Base-by-base conservation (phyloP, 1,139 yeast genomes). In the Geotrichum australiense region DNA sequence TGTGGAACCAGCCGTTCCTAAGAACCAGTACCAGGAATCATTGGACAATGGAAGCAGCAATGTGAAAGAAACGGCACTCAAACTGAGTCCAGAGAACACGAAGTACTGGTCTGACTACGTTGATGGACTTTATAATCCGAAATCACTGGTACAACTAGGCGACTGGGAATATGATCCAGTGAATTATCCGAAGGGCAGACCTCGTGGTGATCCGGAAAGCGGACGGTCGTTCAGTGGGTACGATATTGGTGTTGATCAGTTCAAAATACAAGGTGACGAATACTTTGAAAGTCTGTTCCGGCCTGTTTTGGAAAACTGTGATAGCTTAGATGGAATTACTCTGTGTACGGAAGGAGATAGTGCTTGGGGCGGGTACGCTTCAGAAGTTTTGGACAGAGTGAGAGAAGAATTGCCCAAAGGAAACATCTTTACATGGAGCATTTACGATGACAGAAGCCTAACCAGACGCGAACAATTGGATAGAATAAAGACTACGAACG, bases 291-390 rank as follows among this genome's bases (percentile, higher is more conserved):
- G 72, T 5, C 64, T 66, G 7, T 74, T 89, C 46, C 67, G 96
- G 41, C 66, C 68, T 3, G 63, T 73, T 36, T 57, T 91, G n/a
- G 98, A 91, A 55, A 74, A 76, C 48, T 78, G 93, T 55, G 97
- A 91, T 57, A 62, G 66, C 20, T 58, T 87, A 23, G 76, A 73
- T 43, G 96, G 96, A 1, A 49, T 89, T 10, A 82, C 80, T 50
- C 44, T 84, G 0, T 56, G 79, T 2, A 72, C 82, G 0, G 94
- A 86, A 40, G 52, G 80, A 4, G 91, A 83, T 56, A 70, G 76
- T 28, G 82, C 81, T 0, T 91, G 97, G 97, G 80, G 89, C 33
- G 96, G 95, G 0, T 80, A 83, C 52, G 63, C 84, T 1, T 59
- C 66, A 27, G 70, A 70, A 35, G 53, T 79, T 50, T 48, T 87